Evolutionary conservation across 176 grass and related monocot genomes (phyloP).

Genomic region (Stipa capillata): DNA sequence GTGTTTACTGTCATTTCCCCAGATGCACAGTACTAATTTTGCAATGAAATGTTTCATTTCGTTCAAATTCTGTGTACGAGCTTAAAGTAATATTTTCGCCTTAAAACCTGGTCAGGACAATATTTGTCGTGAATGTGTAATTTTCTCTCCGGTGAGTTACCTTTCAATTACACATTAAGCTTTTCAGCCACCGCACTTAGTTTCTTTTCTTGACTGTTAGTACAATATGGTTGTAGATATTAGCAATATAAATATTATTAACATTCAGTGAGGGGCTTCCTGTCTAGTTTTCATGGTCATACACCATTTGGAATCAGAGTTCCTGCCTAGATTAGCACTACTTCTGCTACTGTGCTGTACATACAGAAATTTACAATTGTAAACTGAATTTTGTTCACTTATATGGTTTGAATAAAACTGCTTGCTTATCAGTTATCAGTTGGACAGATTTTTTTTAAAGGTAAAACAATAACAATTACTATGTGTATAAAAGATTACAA

Average conservation of each 20-base stretch:
- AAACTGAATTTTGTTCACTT: not conserved
- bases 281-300: not conserved
- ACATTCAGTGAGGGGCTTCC: not conserved
- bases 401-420: not conserved
- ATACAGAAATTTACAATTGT: not conserved
- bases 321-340: not conserved
- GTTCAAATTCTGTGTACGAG: not conserved
- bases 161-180: not conserved
- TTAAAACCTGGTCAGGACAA: not conserved
- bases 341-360: not conserved
- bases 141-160: not conserved
- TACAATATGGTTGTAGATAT: not conserved
- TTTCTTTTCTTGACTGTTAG: not conserved
- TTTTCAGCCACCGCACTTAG: not conserved
- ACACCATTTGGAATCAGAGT: not conserved
- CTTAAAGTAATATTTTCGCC: not conserved
- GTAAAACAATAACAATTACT: not conserved
- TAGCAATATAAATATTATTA: not conserved
- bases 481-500: not conserved
- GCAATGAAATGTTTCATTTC: constrained; percentile 35
- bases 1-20: constrained; percentile 19
- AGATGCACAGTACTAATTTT: constrained; percentile 51
- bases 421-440: not conserved
- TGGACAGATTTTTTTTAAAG: not conserved
- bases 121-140: not conserved